Evolutionary conservation across 495 filamentous ascomycete species (phyloP), one percentile per base, ranked within the genome.

Genomic region (Lepidopterella palustris): DNA sequence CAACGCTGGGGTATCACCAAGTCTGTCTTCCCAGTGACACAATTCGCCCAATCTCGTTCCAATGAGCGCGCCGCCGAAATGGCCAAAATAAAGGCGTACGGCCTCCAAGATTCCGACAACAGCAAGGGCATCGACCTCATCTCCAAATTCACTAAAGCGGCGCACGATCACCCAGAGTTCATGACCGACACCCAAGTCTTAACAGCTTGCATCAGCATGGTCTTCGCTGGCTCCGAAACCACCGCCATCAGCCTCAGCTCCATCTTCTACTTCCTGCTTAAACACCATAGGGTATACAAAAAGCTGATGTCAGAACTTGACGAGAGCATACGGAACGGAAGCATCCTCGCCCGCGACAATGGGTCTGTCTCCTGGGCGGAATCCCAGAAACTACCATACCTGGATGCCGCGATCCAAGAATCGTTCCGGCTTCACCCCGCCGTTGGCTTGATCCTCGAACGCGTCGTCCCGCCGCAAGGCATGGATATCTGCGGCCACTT

Each of bases 341-440:
- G 35, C 11, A 73, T 76, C 40, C 57, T 67, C 15, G 39, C 66
- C 15, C 62, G 63, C 11, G 54, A 52, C 0, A 63, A 65, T 53
- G 70, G 57, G 55, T 60, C 71, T 11, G 65, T 80, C 29, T 71
- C 73, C 3, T 81, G 77, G 69, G 64, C 68, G 9, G 77, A 80
- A 59, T 68, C 68, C 0, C 70, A 74, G 49, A 71, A 73, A 45
- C 70, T 88, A 9, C 74, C 68, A 1, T 90, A 89, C 63, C 78
- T 89, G 11, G 82, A 84, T 56, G 83, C 85, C 4, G 80, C 81
- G 32, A 79, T 90, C 62, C 85, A 87, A 70, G 87, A 91, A 70
- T 75, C 81, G 0, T 80, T 88, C 69, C 78, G 86, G 3, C 53
- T 89, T 18, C 82, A 88, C 63, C 84, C 87, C 0, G 80, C 83